A percentile compares a stretch with the other conserved stretches of the same genome.
Conservation (phyloP, 2,329 filamentous ascomycete species). For the Fusarium buharicum region DNA sequence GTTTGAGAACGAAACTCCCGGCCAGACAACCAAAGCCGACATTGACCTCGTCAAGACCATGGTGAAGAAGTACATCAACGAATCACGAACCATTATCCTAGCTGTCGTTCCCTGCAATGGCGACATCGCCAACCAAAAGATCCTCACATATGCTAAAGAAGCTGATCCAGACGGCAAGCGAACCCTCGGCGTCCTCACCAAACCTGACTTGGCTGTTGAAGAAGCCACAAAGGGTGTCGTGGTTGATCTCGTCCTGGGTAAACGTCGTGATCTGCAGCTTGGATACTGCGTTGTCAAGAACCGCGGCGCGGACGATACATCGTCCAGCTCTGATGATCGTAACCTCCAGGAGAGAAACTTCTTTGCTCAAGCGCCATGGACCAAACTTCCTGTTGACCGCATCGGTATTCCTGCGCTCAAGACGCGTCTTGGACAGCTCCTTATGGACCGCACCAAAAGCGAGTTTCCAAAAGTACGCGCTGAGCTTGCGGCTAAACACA, state of each 20-base stretch:
- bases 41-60: constrained; percentile 59
- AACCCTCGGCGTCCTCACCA: constrained; percentile 65
- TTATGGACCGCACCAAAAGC: constrained; percentile 54
- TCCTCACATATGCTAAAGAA: constrained; percentile 51
- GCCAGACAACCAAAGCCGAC: constrained; percentile 57
- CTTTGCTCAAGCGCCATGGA: constrained; percentile 54
- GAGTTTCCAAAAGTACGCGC: constrained; percentile 52
- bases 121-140: constrained; percentile 56
- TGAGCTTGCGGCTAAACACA: constrained; percentile 43
- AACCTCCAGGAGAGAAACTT: constrained; percentile 51
- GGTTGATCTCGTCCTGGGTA: constrained; percentile 56
- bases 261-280: constrained; percentile 54
- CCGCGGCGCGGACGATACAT: constrained; percentile 55
- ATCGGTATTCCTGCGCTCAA: constrained; percentile 53
- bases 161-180: constrained; percentile 54
- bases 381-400: constrained; percentile 38
- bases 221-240: constrained; percentile 51
- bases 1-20: constrained; percentile 51
- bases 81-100: constrained; percentile 61
- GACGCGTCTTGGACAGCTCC: constrained; percentile 49
- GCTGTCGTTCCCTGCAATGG: constrained; percentile 56
- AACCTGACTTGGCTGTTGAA: constrained; percentile 66
- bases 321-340: constrained; percentile 48
- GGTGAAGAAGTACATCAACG: constrained; percentile 59
- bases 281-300: constrained; percentile 63